phyloP scores from a whole-genome alignment of 2,329 filamentous ascomycete species.

The Tolypocladium sp. region DNA sequence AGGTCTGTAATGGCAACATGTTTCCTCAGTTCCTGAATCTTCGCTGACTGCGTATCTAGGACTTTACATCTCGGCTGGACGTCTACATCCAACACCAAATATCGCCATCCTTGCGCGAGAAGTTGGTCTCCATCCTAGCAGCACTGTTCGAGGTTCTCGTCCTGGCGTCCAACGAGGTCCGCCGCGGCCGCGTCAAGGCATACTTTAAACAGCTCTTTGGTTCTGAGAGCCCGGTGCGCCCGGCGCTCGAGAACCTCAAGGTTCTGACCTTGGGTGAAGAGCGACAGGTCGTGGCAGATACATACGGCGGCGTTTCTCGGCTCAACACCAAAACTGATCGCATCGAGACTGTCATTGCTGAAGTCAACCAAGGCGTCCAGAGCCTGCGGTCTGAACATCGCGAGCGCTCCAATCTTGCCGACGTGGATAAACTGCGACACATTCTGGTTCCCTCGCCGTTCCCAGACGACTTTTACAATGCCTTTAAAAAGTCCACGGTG shows the following conservation, averaged over 20 bases:
- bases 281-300: slow-evolving; percentile 33
- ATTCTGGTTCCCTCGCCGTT: slow-evolving; percentile 32
- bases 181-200: slow-evolving; percentile 29
- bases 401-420: slow-evolving; percentile 20
- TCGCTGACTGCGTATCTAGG: no score
- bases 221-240: slow-evolving; percentile 28
- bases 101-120: slow-evolving; percentile 25
- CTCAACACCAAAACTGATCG: slow-evolving; percentile 26
- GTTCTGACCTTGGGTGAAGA: slow-evolving; percentile 31
- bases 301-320: slow-evolving; percentile 24
- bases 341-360: slow-evolving; percentile 21
- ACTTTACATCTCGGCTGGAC: slow-evolving; percentile 31
- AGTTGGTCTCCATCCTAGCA: slow-evolving; percentile 31
- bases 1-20: slow-evolving; percentile 12
- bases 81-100: slow-evolving; percentile 30
- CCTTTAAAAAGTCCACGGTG: slow-evolving; percentile 29
- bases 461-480: slow-evolving; percentile 30
- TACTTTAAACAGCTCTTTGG: slow-evolving; percentile 31
- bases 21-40: no score
- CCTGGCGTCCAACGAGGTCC: slow-evolving; percentile 30
- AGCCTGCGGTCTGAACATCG: slow-evolving; percentile 23
- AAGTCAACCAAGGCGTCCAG: slow-evolving; percentile 25
- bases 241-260: slow-evolving; percentile 28
- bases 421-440: slow-evolving; percentile 27
- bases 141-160: slow-evolving; percentile 36